These are phyloP conservation scores for Clarireedia hainanense DNA, from an alignment of 2,329 filamentous ascomycete species.

Conservation along the genomic window DNA sequence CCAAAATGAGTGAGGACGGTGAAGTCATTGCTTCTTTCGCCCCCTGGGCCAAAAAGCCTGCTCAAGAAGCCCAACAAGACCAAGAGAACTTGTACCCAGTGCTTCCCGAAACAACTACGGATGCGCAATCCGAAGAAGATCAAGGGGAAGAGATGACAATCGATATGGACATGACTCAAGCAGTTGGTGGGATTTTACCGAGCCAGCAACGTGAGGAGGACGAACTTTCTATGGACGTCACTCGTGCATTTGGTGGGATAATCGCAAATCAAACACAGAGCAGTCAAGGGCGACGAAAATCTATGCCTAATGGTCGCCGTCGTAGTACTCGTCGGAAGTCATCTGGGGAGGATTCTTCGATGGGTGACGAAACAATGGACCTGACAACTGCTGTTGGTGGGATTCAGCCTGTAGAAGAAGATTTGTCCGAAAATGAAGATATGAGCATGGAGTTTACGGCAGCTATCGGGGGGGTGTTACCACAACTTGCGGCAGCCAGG, in stretches of 20 bases:
- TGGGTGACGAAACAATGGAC: conserved; percentile 41
- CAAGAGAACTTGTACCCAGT: conserved; percentile 44
- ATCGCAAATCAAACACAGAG: conserved; percentile 34
- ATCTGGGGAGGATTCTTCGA: conserved; percentile 23
- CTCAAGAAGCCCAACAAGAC: conserved; percentile 30
- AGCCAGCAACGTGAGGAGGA: conserved; percentile 30
- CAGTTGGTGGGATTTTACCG: conserved; percentile 44
- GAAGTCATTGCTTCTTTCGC: conserved; percentile 68
- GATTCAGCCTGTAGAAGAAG: conserved; percentile 34
- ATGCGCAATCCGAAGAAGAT: conserved; percentile 17
- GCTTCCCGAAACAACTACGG: conserved; percentile 26
- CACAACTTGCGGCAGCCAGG: conserved; percentile 30
- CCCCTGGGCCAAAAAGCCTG: conserved; percentile 59
- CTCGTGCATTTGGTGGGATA: conserved; percentile 73
- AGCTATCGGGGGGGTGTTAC: conserved; percentile 50
- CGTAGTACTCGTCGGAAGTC: conserved; percentile 33
- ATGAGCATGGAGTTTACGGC: conserved; percentile 75
- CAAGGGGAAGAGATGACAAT: conserved; percentile 39
- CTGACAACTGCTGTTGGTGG: conserved; percentile 49
- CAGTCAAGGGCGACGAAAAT: conserved; percentile 24
- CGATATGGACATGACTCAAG: conserved; percentile 50
- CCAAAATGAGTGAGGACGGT: conserved; percentile 46
- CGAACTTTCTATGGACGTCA: conserved; percentile 88
- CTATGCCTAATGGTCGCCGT: conserved; percentile 24
- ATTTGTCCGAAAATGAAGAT: conserved; percentile 47